A percentile compares a stretch with the other conserved stretches of the same genome.
Evolutionary conservation across 2,329 filamentous ascomycete species (phyloP).

Genomic region (Xylaria sp.): DNA sequence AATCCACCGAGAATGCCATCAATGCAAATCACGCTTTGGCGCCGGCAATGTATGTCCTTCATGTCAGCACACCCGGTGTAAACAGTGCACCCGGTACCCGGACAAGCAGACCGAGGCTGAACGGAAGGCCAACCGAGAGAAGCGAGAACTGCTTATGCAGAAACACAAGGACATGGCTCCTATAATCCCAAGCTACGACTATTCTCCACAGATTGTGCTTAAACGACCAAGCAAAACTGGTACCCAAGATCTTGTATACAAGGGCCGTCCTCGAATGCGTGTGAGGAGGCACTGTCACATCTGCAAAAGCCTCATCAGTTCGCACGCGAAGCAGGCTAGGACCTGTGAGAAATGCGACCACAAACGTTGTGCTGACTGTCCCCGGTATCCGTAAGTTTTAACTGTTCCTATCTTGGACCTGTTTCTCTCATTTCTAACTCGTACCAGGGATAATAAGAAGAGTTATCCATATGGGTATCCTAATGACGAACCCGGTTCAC

Average conservation of each 20-base stretch:
- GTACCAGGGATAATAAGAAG: conserved; percentile 64
- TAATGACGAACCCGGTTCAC: conserved; percentile 64
- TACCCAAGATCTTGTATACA: conserved; percentile 73
- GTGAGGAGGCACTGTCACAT: conserved; percentile 78
- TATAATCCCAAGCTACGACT: conserved; percentile 58
- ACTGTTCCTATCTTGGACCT: not conserved
- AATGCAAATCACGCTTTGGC: conserved; percentile 77
- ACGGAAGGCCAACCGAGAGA: conserved; percentile 57
- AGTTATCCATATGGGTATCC: conserved; percentile 75
- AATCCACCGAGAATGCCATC: conserved; percentile 79
- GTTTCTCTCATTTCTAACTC: conserved; percentile 11
- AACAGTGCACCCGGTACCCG: conserved; percentile 77
- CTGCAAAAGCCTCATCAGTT: conserved; percentile 68
- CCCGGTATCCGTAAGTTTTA: conserved; percentile 73
- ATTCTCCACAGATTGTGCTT: conserved; percentile 57
- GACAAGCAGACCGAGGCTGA: conserved; percentile 65
- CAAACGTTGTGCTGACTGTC: conserved; percentile 78
- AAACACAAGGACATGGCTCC: conserved; percentile 63
- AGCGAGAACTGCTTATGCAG: conserved; percentile 55
- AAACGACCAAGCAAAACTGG: conserved; percentile 69
- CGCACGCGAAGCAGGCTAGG: conserved; percentile 54
- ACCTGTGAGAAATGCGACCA: conserved; percentile 73
- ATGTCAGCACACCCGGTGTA: conserved; percentile 83
- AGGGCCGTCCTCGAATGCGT: conserved; percentile 69
- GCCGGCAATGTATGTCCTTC: conserved; percentile 73